These are phyloP conservation scores for Medicago lupulina DNA, from an alignment of 306 rosid species.

Conservation along the genomic window DNA sequence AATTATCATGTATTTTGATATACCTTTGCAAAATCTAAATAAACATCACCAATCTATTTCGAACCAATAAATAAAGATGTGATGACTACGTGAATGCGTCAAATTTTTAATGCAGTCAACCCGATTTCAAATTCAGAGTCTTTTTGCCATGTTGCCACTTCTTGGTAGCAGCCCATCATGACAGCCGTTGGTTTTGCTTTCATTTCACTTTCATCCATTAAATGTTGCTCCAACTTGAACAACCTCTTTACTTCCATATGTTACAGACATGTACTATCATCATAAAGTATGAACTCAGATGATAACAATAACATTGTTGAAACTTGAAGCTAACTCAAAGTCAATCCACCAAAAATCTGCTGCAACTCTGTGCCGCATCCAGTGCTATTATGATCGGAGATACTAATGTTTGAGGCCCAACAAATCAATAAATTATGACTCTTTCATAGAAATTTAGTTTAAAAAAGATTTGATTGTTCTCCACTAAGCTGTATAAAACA, in stretches of 20 bases:
- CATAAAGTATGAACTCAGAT: neutral
- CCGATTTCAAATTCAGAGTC: neutral
- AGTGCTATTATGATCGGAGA: too few relatives aligned
- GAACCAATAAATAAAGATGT: too few relatives aligned
- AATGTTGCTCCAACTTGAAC: conserved; percentile 39
- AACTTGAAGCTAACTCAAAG: neutral
- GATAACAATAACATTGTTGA: neutral
- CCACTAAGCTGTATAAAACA: too few relatives aligned
- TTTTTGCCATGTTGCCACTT: conserved; percentile 9
- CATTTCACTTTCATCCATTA: conserved; percentile 21
- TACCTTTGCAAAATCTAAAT: too few relatives aligned
- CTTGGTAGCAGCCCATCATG: conserved; percentile 6
- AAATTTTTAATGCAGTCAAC: too few relatives aligned
- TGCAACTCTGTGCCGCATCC: neutral
- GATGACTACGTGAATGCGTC: too few relatives aligned
- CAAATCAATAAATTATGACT: too few relatives aligned
- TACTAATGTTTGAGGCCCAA: too few relatives aligned
- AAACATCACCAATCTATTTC: too few relatives aligned
- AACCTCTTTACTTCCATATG: conserved; percentile 27
- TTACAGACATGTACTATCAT: neutral
- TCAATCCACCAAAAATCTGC: neutral
- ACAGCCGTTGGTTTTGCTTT: conserved; percentile 20
- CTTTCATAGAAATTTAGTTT: too few relatives aligned
- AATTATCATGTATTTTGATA: too few relatives aligned
- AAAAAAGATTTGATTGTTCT: too few relatives aligned